Evolutionary conservation across 495 filamentous ascomycete genomes (phyloP).

Genomic region (Lasiosphaeria ovina): DNA sequence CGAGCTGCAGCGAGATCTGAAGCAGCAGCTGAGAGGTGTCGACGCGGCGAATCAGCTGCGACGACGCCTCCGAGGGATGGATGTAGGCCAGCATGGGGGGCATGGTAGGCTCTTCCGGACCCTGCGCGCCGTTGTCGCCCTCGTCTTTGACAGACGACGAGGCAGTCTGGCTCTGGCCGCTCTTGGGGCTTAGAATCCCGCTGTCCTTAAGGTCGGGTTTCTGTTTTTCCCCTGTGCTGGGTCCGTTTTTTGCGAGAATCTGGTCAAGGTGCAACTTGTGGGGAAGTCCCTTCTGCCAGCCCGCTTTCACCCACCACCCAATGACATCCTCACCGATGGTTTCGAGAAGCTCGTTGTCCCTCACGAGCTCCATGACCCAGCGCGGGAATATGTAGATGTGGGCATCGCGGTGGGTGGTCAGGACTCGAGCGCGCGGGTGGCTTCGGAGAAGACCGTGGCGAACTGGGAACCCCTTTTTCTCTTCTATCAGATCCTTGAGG

Average conservation of each 20-base stretch:
- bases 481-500: slow-evolving; percentile 72
- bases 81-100: slow-evolving; percentile 80
- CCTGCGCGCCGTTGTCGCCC: neutral
- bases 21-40: slow-evolving; percentile 82
- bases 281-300: slow-evolving; percentile 79
- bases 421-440: slow-evolving; percentile 71
- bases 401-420: slow-evolving; percentile 78
- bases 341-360: slow-evolving; percentile 73
- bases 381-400: slow-evolving; percentile 91
- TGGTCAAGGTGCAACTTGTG: slow-evolving; percentile 72
- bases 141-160: slow-evolving; percentile 2
- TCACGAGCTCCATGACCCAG: slow-evolving; percentile 84
- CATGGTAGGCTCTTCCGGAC: slow-evolving; percentile 36
- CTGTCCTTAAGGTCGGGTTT: slow-evolving; percentile 6
- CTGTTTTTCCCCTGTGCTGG: slow-evolving; percentile 26
- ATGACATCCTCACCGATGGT: slow-evolving; percentile 89
- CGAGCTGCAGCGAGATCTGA: slow-evolving; percentile 77
- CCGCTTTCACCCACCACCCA: slow-evolving; percentile 91
- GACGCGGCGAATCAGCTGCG: slow-evolving; percentile 74
- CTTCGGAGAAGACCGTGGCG: slow-evolving; percentile 68
- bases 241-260: slow-evolving; percentile 48
- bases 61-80: slow-evolving; percentile 46
- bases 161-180: neutral
- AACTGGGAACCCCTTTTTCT: slow-evolving; percentile 66
- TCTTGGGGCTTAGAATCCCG: slow-evolving; percentile 9